phyloP scores from a whole-genome alignment of 2,329 filamentous ascomycete species.

The Aspergillus alliaceus region DNA sequence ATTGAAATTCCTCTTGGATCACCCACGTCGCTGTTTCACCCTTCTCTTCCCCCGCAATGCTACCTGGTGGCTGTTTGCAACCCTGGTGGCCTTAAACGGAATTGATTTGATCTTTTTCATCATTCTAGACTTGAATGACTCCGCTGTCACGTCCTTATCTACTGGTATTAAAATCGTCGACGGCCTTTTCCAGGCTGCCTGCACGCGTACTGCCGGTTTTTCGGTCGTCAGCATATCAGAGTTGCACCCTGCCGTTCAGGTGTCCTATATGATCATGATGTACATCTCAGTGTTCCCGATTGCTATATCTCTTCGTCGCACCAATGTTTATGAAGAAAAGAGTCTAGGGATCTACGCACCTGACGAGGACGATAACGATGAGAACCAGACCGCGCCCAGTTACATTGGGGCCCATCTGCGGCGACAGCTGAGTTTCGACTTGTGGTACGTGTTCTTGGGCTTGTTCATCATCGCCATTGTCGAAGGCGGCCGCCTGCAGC shows the following conservation, averaged over 20 bases:
- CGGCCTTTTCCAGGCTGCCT: constrained; percentile 84
- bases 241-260: constrained; percentile 86
- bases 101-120: constrained; percentile 90
- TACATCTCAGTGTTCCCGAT: constrained; percentile 97
- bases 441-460: constrained; percentile 95
- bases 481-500: constrained; percentile 72
- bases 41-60: constrained; percentile 85
- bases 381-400: constrained; percentile 63
- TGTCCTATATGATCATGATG: constrained; percentile 98
- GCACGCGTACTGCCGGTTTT: constrained; percentile 89
- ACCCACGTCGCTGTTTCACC: constrained; percentile 94
- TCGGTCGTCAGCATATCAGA: constrained; percentile 72
- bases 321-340: constrained; percentile 91
- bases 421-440: constrained; percentile 89
- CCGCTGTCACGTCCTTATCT: constrained; percentile 66
- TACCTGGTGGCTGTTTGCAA: constrained; percentile 94
- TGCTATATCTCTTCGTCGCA: constrained; percentile 87
- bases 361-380: constrained; percentile 51
- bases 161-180: constrained; percentile 76
- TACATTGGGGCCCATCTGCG: constrained; percentile 92
- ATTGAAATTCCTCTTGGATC: constrained; percentile 84
- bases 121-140: constrained; percentile 79
- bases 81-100: constrained; percentile 77
- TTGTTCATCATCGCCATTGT: constrained; percentile 90
- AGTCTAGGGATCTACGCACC: constrained; percentile 68